phyloP scores from a whole-genome alignment of 495 filamentous ascomycete species.

The Penicillium turbatum region DNA sequence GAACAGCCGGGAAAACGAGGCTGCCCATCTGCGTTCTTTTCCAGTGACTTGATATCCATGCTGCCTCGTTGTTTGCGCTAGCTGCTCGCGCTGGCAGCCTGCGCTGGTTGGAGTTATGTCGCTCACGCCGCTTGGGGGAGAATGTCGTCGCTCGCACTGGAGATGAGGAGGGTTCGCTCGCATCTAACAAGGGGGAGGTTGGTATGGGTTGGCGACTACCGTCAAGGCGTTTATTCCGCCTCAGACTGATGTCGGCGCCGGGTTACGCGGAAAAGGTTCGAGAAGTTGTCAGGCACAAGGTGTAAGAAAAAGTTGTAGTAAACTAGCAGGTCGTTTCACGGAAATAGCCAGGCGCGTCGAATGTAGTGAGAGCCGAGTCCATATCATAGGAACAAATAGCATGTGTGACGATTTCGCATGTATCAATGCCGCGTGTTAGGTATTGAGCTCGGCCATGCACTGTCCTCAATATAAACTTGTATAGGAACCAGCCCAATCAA shows the following conservation, averaged over 20 bases:
- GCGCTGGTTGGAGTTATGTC: neutral
- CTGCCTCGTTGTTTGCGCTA: constrained; percentile 3
- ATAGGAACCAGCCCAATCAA: constrained; percentile 6
- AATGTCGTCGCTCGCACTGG: neutral
- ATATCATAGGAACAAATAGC: constrained; percentile 9
- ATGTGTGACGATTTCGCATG: constrained; percentile 5
- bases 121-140: neutral
- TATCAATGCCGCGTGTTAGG: neutral
- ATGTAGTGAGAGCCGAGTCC: neutral
- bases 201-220: neutral
- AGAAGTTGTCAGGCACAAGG: neutral
- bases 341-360: neutral
- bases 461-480: constrained; percentile 1
- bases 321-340: neutral
- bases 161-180: neutral
- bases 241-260: neutral
- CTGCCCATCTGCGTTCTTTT: constrained; percentile 36
- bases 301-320: neutral
- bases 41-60: constrained; percentile 35
- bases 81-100: neutral
- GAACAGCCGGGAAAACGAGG: constrained; percentile 75
- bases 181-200: neutral
- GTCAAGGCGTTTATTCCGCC: neutral
- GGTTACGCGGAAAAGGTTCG: neutral
- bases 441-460: neutral